Evolutionary conservation across 352 stramenopile genomes (phyloP), one percentile per base, ranked within the genome.

Genomic region (Pythium pyrilobum): DNA sequence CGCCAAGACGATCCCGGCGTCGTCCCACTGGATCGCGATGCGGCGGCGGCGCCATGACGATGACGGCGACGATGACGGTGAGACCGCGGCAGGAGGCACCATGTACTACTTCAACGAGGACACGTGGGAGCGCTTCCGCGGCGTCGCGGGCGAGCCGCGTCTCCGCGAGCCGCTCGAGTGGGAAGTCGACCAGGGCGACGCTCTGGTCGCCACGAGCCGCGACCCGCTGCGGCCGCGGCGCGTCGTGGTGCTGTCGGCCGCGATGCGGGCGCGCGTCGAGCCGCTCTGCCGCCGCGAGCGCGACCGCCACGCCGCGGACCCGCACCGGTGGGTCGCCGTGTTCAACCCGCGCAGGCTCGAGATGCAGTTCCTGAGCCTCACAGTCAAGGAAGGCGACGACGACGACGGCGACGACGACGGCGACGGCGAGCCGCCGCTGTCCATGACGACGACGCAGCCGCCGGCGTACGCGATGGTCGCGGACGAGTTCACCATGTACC

Each of bases 51-150:
- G 3, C 13, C 18, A 41, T 18, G 8, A 33, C 6, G 33, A 15
- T 12, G 34, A 34, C 6, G 25, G 24, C 12, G 12, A 31, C 5
- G 39, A 18, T 12, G 20, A 27, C 13, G 37, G 28, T 11, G 13
- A n/a, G n/a, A n/a, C n/a, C 4, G 41, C 45, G 2, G 40, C 34
- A 18, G 6, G 15, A 13, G 9, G 15, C 31, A 20, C 0, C 8
- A 5, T 50, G 0, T 81, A 68, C 36, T 91, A 73, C 56, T 76
- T 89, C 43, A 89, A 89, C 32, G 68, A 87, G 46, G 78, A 89
- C 39, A 89, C 78, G 0, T 75, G 72, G 1, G 67, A 81, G 56
- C 51, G 34, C 27, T 63, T 41, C 62, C 21, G 20, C 9, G 38
- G 13, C 56, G 37, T 24, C 7, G 32, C 40, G 10, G 36, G 40